phyloP scores from a whole-genome alignment of 2,329 filamentous ascomycete species.

The Cordyceps farinosa region DNA sequence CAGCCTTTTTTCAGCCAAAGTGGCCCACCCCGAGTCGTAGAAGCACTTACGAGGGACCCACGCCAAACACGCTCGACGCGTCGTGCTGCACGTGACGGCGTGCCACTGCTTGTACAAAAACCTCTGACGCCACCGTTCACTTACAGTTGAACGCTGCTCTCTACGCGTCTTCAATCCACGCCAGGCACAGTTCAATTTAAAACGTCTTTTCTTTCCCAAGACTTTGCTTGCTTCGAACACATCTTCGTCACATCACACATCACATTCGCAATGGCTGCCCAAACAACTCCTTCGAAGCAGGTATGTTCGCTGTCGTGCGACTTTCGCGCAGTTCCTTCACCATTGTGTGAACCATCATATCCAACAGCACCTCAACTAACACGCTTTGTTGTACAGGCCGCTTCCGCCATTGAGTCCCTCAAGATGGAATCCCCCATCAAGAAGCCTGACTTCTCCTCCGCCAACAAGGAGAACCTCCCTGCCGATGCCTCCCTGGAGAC shows the following conservation, averaged over 20 bases:
- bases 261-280: conserved; percentile 63
- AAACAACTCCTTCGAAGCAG: conserved; percentile 63
- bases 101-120: conserved; percentile 37
- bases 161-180: conserved; percentile 28
- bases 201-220: conserved; percentile 19
- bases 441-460: conserved; percentile 74
- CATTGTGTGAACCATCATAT: conserved; percentile 1
- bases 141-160: conserved; percentile 20
- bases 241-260: conserved; percentile 15
- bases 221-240: conserved; percentile 20
- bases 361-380: conserved; percentile 30
- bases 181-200: conserved; percentile 23
- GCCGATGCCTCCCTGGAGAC: conserved; percentile 47
- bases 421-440: conserved; percentile 92
- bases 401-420: conserved; percentile 79
- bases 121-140: conserved; percentile 30
- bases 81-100: conserved; percentile 37
- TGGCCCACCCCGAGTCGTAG: conserved; percentile 21
- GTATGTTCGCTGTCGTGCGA: conserved; percentile 38
- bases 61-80: conserved; percentile 33
- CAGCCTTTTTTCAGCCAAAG: conserved; percentile 23
- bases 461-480: conserved; percentile 78
- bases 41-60: conserved; percentile 17
- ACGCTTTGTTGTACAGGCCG: conserved; percentile 56
- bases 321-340: not conserved